A percentile compares a stretch with the other conserved stretches of the same genome.
phyloP scores from a whole-genome alignment of 257 asterid species.

The Lithospermum erythrorhizon region DNA sequence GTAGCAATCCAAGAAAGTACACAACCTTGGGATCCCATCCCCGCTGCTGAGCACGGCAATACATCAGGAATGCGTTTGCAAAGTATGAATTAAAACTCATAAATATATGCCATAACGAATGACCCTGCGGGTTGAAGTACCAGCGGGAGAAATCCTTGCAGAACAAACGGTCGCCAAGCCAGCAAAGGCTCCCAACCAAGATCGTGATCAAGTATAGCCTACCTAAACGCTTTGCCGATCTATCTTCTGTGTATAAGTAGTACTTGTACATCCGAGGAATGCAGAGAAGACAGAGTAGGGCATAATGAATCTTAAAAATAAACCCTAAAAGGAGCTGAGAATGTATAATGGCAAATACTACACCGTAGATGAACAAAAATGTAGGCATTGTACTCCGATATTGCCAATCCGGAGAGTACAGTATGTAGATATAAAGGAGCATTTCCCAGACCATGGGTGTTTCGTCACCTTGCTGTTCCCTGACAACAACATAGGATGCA shows the following conservation, averaged over 20 bases:
- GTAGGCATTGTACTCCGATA: slow-evolving; percentile 96
- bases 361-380: slow-evolving; percentile 79
- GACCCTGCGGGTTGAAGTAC: no score
- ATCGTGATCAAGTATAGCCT: slow-evolving; percentile 56
- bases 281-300: slow-evolving; percentile 82
- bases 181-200: slow-evolving; percentile 43
- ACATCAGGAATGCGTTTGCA: slow-evolving; percentile 82
- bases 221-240: slow-evolving; percentile 61
- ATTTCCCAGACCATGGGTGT: slow-evolving; percentile 99
- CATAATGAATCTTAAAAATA: slow-evolving; percentile 73
- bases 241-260: slow-evolving; percentile 70
- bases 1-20: slow-evolving; percentile 49
- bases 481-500: slow-evolving; percentile 10
- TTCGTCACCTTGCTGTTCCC: slow-evolving; percentile 97
- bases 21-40: slow-evolving; percentile 73
- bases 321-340: slow-evolving; percentile 55
- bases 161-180: slow-evolving; percentile 61
- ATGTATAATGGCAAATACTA: slow-evolving; percentile 66
- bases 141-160: slow-evolving; percentile 13
- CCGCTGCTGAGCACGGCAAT: slow-evolving; percentile 90
- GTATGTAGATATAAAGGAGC: slow-evolving; percentile 92
- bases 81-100: slow-evolving; percentile 82
- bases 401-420: slow-evolving; percentile 98
- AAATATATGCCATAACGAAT: no score
- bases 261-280: slow-evolving; percentile 89